Evolutionary conservation across 2,329 filamentous ascomycete species (phyloP), one percentile per base, ranked within the genome.

Genomic region (Fusarium sterilihyphosum): DNA sequence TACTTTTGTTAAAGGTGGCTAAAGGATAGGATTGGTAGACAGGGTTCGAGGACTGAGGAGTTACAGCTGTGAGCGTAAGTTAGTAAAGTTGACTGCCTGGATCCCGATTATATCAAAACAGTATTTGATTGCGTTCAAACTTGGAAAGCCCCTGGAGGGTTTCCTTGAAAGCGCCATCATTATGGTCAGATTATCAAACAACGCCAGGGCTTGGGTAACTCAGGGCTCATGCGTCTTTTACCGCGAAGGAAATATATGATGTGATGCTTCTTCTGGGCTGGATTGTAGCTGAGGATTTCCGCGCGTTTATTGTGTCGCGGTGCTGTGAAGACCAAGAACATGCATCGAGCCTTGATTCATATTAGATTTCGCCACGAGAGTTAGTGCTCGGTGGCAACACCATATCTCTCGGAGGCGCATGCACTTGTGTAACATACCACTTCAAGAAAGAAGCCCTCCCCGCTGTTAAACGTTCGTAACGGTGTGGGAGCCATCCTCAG

Each of bases 231-330:
- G 22, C 5, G 17, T 46, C 16, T 18, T 18, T 43, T 26, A 8
- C n/a, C 5, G 43, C 3, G 3, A 13, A 46, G 7, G 5, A 46
- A 26, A 20, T 2, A 11, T 8, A 9, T 26, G 1, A 4, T 13
- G n/a, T 5, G 17, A 24, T 20, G 43, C 17, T 26, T 46, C 17
- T 26, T 46, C 24, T 20, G 9, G 24, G 18, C 17, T 26, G 8
- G 11, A 26, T 20, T 46, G 18, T 9, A 13, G 43, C 9, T 20
- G 24, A 46, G 17, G 2, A 9, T 26, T 46, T 20, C 44, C 14
- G 12, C 12, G 5, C 12, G 24, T 10, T 20, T 4, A 14, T 20
- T 26, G 3, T 20, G 17, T 26, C 5, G 44, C 18, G 11, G 18
- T 18, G 44, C 44, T 26, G 24, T 9, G 31, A 33, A 14, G 12